phyloP scores from a whole-genome alignment of 2,329 filamentous ascomycete species.

The Curvularia verruculosa region DNA sequence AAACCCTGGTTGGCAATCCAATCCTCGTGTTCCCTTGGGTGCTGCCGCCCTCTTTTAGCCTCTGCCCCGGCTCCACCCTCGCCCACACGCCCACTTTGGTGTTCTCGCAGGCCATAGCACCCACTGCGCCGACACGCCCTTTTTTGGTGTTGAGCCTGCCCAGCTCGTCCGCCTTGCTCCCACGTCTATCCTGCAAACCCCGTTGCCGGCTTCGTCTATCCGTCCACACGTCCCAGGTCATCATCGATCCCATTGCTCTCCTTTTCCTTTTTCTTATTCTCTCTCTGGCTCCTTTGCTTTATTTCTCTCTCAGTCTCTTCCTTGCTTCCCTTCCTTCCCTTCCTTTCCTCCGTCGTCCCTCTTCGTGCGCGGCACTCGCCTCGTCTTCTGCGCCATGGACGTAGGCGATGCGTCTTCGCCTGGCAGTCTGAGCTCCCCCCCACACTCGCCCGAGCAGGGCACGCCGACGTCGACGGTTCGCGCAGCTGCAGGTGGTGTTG shows the following conservation, averaged over 20 bases:
- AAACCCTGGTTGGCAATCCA: slow-evolving; percentile 27
- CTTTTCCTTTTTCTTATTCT: neutral
- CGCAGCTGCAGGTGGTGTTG: slow-evolving; percentile 38
- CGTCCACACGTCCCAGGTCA: slow-evolving; percentile 1
- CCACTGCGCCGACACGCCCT: slow-evolving; percentile 28
- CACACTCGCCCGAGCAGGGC: slow-evolving; percentile 47
- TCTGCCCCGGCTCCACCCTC: slow-evolving; percentile 23
- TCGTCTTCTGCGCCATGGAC: slow-evolving; percentile 39
- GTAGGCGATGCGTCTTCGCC: slow-evolving; percentile 44
- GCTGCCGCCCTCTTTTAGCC: slow-evolving; percentile 28
- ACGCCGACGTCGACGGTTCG: slow-evolving; percentile 44
- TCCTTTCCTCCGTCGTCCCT: neutral
- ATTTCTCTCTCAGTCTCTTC: neutral
- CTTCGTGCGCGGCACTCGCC: slow-evolving; percentile 5
- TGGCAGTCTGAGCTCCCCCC: slow-evolving; percentile 46
- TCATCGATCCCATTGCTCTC: neutral
- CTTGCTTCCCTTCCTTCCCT: neutral
- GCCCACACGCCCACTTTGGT: slow-evolving; percentile 41
- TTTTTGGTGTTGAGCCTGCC: slow-evolving; percentile 46
- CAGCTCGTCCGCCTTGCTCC: slow-evolving; percentile 20
- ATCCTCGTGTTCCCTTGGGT: slow-evolving; percentile 40
- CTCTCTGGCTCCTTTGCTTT: no score
- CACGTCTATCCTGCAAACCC: slow-evolving; percentile 5
- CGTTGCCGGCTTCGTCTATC: neutral
- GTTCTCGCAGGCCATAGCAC: slow-evolving; percentile 40